Evolutionary conservation across 2,329 filamentous ascomycete genomes (phyloP), one percentile per base, ranked within the genome.

Genomic region (Epichloe festucae): DNA sequence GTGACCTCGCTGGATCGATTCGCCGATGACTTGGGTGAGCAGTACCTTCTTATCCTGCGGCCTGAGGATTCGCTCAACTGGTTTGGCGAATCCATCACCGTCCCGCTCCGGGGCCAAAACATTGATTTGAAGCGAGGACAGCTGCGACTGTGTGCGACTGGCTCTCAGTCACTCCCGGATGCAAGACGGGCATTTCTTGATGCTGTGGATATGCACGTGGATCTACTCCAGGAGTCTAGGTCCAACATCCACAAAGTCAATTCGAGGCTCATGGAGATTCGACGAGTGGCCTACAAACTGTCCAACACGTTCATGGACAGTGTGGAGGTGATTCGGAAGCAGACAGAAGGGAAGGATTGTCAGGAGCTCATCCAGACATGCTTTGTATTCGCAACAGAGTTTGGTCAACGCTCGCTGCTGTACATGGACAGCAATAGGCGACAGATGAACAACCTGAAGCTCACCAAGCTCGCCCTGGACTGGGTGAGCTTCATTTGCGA

Each of bases 241-340:
- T 94, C 93, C 19, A 97, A 96, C 63, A 77, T 98, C 40, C 86
- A 88, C 56, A 88, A 94, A 59, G 93, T 98, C 58, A 94, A 97
- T 63, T 74, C 84, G 48, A 87, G 94, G 64, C 73, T 98, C 56
- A 91, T 89, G 60, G 94, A 95, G 65, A 95, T 96, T 60, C 90
- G 94, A 61, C 89, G 90, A 65, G 94, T 94, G 2, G 89, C 91
- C 3, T 97, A 94, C 74, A 95, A 95, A 67, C 76, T 98, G 43
- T 95, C 89, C 49, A 97, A 96, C 69, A 89, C 89, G 6, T 97
- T 98, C 68, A 96, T 98, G 89, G 91, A 97, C 67, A 96, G 89
- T 64, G 93, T 98, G 44, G 89, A 95, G 64, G 89, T 88, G 56
- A 93, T 98, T 57, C 80, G 89, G 56, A 83, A 82, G 58, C 91